These are phyloP conservation scores for Protomyces gravidus DNA, from an alignment of 1,139 yeast species.

Conservation along the genomic window DNA sequence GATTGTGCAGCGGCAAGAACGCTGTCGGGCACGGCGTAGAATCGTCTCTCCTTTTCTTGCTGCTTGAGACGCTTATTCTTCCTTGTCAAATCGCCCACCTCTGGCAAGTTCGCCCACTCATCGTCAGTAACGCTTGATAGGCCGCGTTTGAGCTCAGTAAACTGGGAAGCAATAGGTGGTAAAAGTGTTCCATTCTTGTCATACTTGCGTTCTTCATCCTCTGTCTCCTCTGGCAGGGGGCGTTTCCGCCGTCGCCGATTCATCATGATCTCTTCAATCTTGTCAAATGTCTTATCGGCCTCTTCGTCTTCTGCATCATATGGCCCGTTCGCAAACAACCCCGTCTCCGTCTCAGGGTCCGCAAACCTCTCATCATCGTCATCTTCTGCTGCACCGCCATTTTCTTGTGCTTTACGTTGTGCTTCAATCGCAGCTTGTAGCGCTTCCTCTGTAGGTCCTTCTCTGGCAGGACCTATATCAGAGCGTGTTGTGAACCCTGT, in stretches of 20 bases:
- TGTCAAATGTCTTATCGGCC: slow-evolving; percentile 66
- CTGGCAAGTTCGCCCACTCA: slow-evolving; percentile 82
- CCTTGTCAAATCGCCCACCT: slow-evolving; percentile 81
- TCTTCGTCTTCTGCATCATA: slow-evolving; percentile 60
- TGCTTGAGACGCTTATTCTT: slow-evolving; percentile 66
- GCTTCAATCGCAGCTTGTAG: slow-evolving; percentile 41
- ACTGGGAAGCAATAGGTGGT: slow-evolving; percentile 43
- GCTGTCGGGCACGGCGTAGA: slow-evolving; percentile 80
- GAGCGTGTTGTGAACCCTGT: slow-evolving; percentile 85
- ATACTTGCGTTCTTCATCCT: slow-evolving; percentile 14
- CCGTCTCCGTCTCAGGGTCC: slow-evolving; percentile 44
- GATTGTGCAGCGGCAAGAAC: slow-evolving; percentile 45
- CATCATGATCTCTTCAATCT: slow-evolving; percentile 57
- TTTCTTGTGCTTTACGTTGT: slow-evolving; percentile 42
- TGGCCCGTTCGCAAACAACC: slow-evolving; percentile 39
- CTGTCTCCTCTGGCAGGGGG: slow-evolving; percentile 6
- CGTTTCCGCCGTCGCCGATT: slow-evolving; percentile 41
- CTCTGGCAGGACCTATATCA: slow-evolving; percentile 56
- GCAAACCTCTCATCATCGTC: slow-evolving; percentile 39
- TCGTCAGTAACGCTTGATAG: slow-evolving; percentile 57
- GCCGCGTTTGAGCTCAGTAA: slow-evolving; percentile 59
- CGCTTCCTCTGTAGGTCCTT: slow-evolving; percentile 44
- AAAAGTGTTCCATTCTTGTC: slow-evolving; percentile 38
- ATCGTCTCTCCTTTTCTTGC: slow-evolving; percentile 57
- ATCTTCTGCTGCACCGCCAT: slow-evolving; percentile 40